phyloP scores from a whole-genome alignment of 306 rosid species.

The Cicer pinnatifidum region DNA sequence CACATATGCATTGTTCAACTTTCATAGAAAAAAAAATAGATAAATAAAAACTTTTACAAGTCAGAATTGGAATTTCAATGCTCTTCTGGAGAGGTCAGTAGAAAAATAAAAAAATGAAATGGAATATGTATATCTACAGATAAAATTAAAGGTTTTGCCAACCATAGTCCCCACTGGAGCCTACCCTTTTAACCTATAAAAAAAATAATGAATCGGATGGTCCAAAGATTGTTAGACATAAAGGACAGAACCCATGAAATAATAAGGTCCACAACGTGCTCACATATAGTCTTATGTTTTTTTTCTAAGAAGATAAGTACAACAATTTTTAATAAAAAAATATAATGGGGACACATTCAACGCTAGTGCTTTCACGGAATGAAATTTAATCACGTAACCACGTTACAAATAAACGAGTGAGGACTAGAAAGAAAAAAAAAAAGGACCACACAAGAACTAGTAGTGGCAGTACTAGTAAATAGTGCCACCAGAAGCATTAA shows the following conservation, averaged over 20 bases:
- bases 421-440: not conserved
- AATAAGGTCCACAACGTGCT: constrained; percentile 52
- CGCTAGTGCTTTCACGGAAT: constrained; percentile 45
- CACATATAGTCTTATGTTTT: constrained; percentile 29
- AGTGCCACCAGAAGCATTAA: constrained; percentile 32
- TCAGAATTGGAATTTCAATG: constrained; percentile 23
- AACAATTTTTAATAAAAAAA: not conserved
- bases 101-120: not conserved
- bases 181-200: constrained; percentile 38
- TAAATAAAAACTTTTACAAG: not conserved
- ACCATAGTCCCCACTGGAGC: constrained; percentile 39
- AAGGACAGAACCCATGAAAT: constrained; percentile 45
- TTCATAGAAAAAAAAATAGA: not conserved
- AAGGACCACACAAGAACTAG: constrained; percentile 46
- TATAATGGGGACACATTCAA: constrained; percentile 37
- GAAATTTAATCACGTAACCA: constrained; percentile 46
- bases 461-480: constrained; percentile 19
- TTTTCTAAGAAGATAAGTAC: constrained; percentile 26
- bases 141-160: constrained; percentile 26
- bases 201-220: constrained; percentile 42
- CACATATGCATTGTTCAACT: not conserved
- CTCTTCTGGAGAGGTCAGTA: constrained; percentile 8
- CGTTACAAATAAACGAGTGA: not conserved
- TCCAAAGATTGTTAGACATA: constrained; percentile 41
- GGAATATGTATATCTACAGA: constrained; percentile 33